Conservation (phyloP, 768 basidiomycete species). For the Pulveroboletus sp. region DNA sequence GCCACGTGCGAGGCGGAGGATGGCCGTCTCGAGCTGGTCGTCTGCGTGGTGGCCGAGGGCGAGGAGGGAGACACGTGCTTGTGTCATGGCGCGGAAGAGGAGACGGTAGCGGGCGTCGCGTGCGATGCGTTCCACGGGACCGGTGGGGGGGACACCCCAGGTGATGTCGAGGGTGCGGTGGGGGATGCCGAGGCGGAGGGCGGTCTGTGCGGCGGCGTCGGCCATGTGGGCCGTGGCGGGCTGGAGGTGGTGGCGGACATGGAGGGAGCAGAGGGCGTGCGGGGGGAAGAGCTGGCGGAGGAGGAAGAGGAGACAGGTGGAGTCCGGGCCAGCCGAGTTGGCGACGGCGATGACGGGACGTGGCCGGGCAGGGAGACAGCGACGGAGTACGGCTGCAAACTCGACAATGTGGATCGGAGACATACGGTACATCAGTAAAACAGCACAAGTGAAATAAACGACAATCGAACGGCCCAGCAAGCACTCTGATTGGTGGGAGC, state of each 20-base stretch:
- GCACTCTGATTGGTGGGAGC: too few species aligned
- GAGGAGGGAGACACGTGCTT: constrained; percentile 37
- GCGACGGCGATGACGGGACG: constrained; percentile 47
- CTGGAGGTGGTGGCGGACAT: constrained; percentile 73
- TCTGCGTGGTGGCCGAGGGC: constrained; percentile 79
- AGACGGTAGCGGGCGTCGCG: constrained; percentile 57
- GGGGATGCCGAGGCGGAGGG: constrained; percentile 40
- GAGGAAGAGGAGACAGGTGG: constrained; percentile 73
- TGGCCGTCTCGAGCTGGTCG: constrained; percentile 79
- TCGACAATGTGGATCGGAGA: constrained; percentile 44
- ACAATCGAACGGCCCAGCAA: too few species aligned
- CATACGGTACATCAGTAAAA: too few species aligned
- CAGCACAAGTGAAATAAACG: too few species aligned
- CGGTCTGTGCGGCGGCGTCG: constrained; percentile 39
- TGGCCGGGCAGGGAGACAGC: constrained; percentile 7
- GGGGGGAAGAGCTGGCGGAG: constrained; percentile 40
- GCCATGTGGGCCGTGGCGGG: constrained; percentile 56
- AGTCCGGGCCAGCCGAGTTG: constrained; percentile 83
- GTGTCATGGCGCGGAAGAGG: constrained; percentile 48
- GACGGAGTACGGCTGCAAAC: constrained; percentile 44
- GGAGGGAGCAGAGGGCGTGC: constrained; percentile 50
- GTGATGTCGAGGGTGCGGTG: constrained; percentile 48
- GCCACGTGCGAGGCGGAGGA: constrained; percentile 65
- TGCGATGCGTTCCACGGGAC: constrained; percentile 53
- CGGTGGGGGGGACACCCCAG: constrained; percentile 50